phyloP scores from a whole-genome alignment of 306 rosid genomes.

The Potentilla sterilis region DNA sequence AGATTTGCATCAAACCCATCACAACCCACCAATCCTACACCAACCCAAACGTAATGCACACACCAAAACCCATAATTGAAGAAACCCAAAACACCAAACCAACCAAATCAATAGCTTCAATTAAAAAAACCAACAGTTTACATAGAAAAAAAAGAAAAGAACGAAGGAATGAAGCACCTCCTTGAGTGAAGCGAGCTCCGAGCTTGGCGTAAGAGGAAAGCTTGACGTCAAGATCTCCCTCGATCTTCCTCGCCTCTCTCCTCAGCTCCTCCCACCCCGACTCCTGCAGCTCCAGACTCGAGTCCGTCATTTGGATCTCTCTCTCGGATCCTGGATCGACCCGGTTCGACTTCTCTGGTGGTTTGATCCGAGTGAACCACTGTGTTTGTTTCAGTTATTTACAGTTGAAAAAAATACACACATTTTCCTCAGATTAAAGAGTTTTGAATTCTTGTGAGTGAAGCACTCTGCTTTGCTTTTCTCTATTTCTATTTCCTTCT shows the following conservation, averaged over 20 bases:
- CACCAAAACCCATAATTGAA: not conserved
- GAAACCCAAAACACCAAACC: not conserved
- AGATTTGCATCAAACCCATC: constrained; percentile 7
- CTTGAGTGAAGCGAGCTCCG: constrained; percentile 87
- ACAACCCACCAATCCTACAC: constrained; percentile 4
- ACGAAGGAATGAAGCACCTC: constrained; percentile 55
- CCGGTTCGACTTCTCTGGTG: not conserved
- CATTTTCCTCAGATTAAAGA: not conserved
- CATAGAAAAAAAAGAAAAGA: not conserved
- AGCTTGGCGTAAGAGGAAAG: constrained; percentile 89
- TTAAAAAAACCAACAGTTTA: not conserved
- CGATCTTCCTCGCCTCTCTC: constrained; percentile 93
- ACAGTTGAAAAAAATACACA: constrained; percentile 18
- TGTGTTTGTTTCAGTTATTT: constrained; percentile 31
- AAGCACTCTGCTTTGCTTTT: not conserved
- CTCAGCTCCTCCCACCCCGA: constrained; percentile 99
- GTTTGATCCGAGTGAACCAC: constrained; percentile 10
- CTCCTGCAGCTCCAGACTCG: constrained; percentile 87
- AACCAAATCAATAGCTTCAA: not conserved
- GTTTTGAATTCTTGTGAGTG: not conserved
- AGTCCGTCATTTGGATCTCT: constrained; percentile 62
- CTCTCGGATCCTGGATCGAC: constrained; percentile 21
- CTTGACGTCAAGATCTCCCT: constrained; percentile 97
- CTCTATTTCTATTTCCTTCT: not conserved
- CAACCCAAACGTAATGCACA: constrained; percentile 13